Conservation (phyloP, 2,329 filamentous ascomycete genomes). For the Hirsutella thompsonii region DNA sequence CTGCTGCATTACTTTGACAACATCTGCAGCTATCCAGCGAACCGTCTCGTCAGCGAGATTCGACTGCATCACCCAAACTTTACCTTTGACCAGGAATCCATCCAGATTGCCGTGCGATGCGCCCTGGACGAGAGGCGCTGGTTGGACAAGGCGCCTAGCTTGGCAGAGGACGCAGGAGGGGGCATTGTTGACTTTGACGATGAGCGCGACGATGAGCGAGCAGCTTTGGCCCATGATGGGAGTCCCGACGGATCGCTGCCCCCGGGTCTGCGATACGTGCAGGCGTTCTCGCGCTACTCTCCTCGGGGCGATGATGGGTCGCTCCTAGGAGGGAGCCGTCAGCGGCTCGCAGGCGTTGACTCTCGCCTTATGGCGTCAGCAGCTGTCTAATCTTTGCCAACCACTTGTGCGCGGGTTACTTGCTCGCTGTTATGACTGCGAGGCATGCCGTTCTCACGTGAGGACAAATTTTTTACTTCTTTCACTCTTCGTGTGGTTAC, state of each 20-base stretch:
- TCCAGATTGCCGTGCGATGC: slow-evolving; percentile 24
- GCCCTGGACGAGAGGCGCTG: slow-evolving; percentile 24
- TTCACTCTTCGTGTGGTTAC: too few species aligned
- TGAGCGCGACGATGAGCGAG: slow-evolving; percentile 19
- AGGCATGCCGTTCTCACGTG: too few species aligned
- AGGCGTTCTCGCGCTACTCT: slow-evolving; percentile 21
- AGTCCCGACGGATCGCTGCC: slow-evolving; percentile 23
- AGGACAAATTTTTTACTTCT: too few species aligned
- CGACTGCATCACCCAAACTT: slow-evolving; percentile 27
- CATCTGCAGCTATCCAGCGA: slow-evolving; percentile 30
- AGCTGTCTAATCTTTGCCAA: background rate
- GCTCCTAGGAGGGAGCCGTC: slow-evolving; percentile 15
- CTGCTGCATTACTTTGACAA: slow-evolving; percentile 36
- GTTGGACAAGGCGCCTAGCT: slow-evolving; percentile 15
- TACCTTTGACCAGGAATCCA: slow-evolving; percentile 30
- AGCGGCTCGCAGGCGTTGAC: slow-evolving; percentile 8
- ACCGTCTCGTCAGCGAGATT: slow-evolving; percentile 29
- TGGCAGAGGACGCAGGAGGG: slow-evolving; percentile 21
- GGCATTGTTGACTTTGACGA: slow-evolving; percentile 29
- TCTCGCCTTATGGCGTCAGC: slow-evolving; percentile 5
- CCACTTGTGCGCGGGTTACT: too few species aligned
- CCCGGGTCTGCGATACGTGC: slow-evolving; percentile 13
- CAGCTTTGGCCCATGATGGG: slow-evolving; percentile 19
- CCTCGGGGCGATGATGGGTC: slow-evolving; percentile 27
- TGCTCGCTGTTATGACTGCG: too few species aligned